Percentiles rank a stretch among this genome's conserved stretches.
Conservation (phyloP, 352 stramenopile species). For the Pythium utonaiense region DNA sequence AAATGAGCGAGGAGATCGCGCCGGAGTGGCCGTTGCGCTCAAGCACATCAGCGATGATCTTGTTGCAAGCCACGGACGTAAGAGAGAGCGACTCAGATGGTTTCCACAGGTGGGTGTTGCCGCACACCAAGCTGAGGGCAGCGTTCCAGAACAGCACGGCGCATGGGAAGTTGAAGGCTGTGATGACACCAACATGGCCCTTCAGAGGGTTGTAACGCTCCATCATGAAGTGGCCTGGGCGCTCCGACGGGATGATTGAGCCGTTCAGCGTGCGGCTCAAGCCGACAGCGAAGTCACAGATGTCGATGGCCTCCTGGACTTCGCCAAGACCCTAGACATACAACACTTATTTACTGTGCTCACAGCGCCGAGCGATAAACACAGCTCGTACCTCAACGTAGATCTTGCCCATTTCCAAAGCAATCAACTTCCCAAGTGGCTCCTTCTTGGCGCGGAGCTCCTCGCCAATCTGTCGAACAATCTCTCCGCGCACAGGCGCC, state of each 20-base stretch:
- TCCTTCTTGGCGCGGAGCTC: slow-evolving; percentile 88
- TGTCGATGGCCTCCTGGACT: slow-evolving; percentile 93
- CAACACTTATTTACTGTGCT: background rate
- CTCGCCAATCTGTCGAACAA: slow-evolving; percentile 90
- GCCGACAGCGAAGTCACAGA: slow-evolving; percentile 93
- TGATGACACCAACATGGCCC: slow-evolving; percentile 92
- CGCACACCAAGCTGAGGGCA: slow-evolving; percentile 85
- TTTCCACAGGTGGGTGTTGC: slow-evolving; percentile 93
- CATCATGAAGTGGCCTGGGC: slow-evolving; percentile 92
- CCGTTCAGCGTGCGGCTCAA: slow-evolving; percentile 86
- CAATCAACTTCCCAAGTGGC: slow-evolving; percentile 86
- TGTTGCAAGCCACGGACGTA: slow-evolving; percentile 88
- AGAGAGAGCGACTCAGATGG: slow-evolving; percentile 86
- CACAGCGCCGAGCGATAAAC: background rate
- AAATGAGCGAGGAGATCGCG: slow-evolving; percentile 85
- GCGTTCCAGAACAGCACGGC: slow-evolving; percentile 91
- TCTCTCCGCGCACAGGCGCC: slow-evolving; percentile 86
- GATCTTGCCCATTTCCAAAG: slow-evolving; percentile 94
- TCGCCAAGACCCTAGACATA: slow-evolving; percentile 80
- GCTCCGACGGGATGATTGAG: slow-evolving; percentile 88
- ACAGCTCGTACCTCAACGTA: slow-evolving; percentile 59
- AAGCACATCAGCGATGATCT: slow-evolving; percentile 88
- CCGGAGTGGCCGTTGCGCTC: slow-evolving; percentile 81
- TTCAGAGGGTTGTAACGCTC: slow-evolving; percentile 92
- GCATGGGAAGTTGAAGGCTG: slow-evolving; percentile 93